These are phyloP conservation scores for Nepenthes gracilis DNA, from an alignment of 148 eudicot species.

Conservation along the genomic window DNA sequence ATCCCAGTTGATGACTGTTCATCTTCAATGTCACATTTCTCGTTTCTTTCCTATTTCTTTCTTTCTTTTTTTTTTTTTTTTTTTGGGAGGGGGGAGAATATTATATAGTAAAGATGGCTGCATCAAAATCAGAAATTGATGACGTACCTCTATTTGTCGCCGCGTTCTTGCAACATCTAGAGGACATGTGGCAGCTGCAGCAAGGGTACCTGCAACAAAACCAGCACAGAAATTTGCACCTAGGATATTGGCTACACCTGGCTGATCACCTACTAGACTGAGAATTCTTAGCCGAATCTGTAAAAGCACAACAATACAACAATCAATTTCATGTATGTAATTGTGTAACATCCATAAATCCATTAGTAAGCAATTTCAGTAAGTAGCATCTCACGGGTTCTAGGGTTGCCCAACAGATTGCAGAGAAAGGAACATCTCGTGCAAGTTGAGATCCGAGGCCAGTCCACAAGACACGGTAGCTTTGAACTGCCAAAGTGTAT, in stretches of 20 bases:
- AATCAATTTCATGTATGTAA: neutral
- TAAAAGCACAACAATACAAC: neutral
- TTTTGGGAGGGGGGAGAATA: neutral
- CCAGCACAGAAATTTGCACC: conserved; percentile 92
- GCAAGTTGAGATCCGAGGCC: conserved; percentile 94
- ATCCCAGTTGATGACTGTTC: too few species aligned
- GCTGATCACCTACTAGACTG: conserved; percentile 32
- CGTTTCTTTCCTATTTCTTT: too few species aligned
- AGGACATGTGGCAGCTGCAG: conserved; percentile 83
- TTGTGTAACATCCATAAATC: neutral
- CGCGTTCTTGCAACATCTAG: conserved; percentile 92
- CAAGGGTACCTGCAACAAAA: conserved; percentile 75
- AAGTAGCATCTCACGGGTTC: conserved; percentile 54
- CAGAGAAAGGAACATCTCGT: conserved; percentile 92
- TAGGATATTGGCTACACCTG: conserved; percentile 32
- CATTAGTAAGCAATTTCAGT: neutral
- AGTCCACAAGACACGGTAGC: conserved; percentile 72
- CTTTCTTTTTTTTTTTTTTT: too few species aligned
- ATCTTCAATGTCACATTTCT: too few species aligned
- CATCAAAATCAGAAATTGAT: neutral
- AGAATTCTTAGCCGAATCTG: conserved; percentile 58
- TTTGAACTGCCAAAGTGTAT: conserved; percentile 30
- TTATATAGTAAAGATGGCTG: neutral
- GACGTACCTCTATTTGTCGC: conserved; percentile 77
- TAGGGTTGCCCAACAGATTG: conserved; percentile 87